Evolutionary conservation across 495 filamentous ascomycete species (phyloP), one percentile per base, ranked within the genome.

Genomic region (Daldinia concentrica): DNA sequence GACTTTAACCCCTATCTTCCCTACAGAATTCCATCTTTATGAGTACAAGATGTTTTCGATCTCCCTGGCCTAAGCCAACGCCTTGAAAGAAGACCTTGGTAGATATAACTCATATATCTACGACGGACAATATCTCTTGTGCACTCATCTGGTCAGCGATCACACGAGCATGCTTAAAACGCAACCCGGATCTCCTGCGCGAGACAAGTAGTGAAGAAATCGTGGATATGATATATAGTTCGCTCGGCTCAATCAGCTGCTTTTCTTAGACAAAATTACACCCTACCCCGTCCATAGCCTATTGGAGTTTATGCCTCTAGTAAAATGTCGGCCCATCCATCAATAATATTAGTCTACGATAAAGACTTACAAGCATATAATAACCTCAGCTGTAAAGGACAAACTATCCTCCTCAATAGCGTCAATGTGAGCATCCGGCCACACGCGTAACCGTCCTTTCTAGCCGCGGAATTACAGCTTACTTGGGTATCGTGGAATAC

Each of bases 401-500:
- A 57, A 57, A 15, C 15, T 3, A 12, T 36, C 56, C 29, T 32
- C 29, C 29, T 30, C 30, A 59, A 43, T 37, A 48, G 22, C 11
- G 34, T 37, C 17, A 27, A 26, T 7, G 37, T 51, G 24, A 63
- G 24, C 17, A 34, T 50, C 39, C 41, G 24, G 57, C 66, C 17
- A 62, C 4, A 52, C 19, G 9, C 50, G 32, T 29, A 51, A 45
- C 43, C 56, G 36, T 43, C 32, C 26, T 59, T n/a, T 24, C 24
- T 64, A 69, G 43, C 34, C 55, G 60, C 60, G 66, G 66, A 64
- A 26, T 36, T 64, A 7, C 37, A 32, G 30, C 66, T 63, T 41
- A 19, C 54, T 57, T 68, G 17, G 65, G 51, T 15, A 56, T 58
- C 52, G 19, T 50, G 51, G 19, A 50, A 36, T 48, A 22, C 51